Base-by-base conservation (phyloP, 2,329 filamentous ascomycete genomes). In the Triangularia setosa region DNA sequence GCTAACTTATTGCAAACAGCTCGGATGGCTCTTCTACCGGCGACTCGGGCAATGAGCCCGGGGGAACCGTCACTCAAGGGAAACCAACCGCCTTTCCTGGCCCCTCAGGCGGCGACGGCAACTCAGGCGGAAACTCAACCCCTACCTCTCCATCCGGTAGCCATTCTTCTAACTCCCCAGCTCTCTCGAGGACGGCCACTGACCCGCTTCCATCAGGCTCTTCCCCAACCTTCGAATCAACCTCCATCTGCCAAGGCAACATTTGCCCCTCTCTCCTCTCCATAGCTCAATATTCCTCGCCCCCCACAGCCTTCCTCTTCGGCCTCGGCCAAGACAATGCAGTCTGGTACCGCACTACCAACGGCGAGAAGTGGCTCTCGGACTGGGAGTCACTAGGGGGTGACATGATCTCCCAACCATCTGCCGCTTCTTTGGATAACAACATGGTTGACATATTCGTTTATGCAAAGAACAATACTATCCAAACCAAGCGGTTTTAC, bases 371-470 rank as follows among this genome's bases (percentile, higher is more conserved):
- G 40, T 61, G 59, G 59, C n/a, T 53, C 2, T 53, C 59, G 4
- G 52, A 61, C 25, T 61, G 59, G 44, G 59, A 61, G 48, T 54
- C 44, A 23, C 59, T 61, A 3, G 59, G 59, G 1, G 59, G 59
- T n/a, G 44, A 61, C 44, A 53, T 54, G 40, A 23, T 54, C 18
- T 40, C 40, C 25, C 59, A 61, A n/a, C 59, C 59, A 5, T 24
- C 40, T 16, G 59, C 59, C 4, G 27, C 59, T 11, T 61, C 28
- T 1, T 30, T 61, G 9, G 56, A 58, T 4, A 40, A 58, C 30
- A 33, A 35, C 30, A n/a, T 40, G 11, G 52, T 55, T 1, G 52
- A 55, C 18, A 12, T 55, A 2, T 25, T 55, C 11, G 52, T 55
- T 3, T 55, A 55, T 11, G 52, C 52, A 3, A n/a, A 11, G 9